Evolutionary conservation across 352 stramenopile genomes (phyloP), one percentile per base, ranked within the genome.

Genomic region (Globisporangium canariense): DNA sequence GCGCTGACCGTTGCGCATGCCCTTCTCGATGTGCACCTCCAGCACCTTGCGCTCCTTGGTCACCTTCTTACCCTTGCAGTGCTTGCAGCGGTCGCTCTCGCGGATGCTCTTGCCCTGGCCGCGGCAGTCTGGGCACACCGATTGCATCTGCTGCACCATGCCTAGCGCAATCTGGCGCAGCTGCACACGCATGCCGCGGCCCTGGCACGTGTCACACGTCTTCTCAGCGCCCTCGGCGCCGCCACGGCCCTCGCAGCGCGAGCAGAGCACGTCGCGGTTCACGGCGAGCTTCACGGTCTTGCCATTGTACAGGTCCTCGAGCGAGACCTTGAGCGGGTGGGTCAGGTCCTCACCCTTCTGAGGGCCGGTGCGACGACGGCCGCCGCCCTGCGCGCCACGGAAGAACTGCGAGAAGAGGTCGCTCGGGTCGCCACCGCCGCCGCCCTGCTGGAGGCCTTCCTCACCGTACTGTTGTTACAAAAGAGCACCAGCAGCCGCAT

Each of bases 221-320:
- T 96, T 97, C 61, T 97, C 86, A 11, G 93, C 92, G 20, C 97
- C 97, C 49, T 97, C 83, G 41, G 98, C 97, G 47, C 97, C 94
- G 49, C 93, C 93, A 40, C 79, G 79, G 53, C 93, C 93, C 32
- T 94, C 88, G 66, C 93, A 98, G 62, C 83, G 77, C 25, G 73
- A 69, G 59, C 93, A 98, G 11, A 97, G 68, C 65, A 97, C 91
- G 70, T 99, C 97, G 43, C 97, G 94, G 68, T 97, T 98, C 59
- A 99, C 94, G 2, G 97, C 95, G 22, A 99, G 78, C 68, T 98
- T 98, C 53, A 98, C 93, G 7, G 95, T 99, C 79, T 99, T 99
- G 72, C 98, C 98, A 70, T 99, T 99, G 90, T 99, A 99, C 52
- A 99, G 75, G 69, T 99, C 97, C 75, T 99, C 97, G 50, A 99